These are phyloP conservation scores for Erigeron canadensis DNA, from an alignment of 129 eudicot species.

Conservation along the genomic window DNA sequence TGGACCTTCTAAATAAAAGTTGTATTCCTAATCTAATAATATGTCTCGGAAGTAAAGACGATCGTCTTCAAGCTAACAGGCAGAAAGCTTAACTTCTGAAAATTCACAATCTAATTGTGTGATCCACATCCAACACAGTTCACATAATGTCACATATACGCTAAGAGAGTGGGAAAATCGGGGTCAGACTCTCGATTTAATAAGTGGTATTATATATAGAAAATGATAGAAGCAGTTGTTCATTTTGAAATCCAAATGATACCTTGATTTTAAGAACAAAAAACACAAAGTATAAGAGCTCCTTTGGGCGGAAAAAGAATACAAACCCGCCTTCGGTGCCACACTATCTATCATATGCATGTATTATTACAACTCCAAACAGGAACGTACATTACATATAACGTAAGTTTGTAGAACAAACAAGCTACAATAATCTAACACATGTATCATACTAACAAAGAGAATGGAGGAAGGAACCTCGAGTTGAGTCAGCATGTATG, in stretches of 20 bases:
- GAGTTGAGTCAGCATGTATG: neutral
- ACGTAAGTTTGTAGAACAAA: neutral
- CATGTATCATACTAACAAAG: neutral
- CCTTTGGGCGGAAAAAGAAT: neutral
- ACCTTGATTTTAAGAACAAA: neutral
- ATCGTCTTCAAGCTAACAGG: neutral
- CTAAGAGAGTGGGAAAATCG: too few species aligned
- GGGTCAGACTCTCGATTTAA: too few species aligned
- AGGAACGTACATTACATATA: slow-evolving; percentile 2
- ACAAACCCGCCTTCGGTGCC: neutral
- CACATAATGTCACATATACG: neutral
- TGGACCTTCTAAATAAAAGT: neutral
- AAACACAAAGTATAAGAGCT: neutral
- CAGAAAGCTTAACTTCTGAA: neutral
- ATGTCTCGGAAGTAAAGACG: neutral
- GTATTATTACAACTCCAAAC: neutral
- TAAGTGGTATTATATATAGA: too few species aligned
- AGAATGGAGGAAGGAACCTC: neutral
- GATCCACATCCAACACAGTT: neutral
- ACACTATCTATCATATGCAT: slow-evolving; percentile 6
- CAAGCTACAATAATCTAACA: neutral
- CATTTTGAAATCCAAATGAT: neutral
- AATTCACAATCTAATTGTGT: neutral
- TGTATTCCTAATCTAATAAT: slow-evolving; percentile 2
- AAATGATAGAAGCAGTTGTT: neutral